Base-by-base conservation (phyloP, 768 basidiomycete species). In the Mycena galericulata region DNA sequence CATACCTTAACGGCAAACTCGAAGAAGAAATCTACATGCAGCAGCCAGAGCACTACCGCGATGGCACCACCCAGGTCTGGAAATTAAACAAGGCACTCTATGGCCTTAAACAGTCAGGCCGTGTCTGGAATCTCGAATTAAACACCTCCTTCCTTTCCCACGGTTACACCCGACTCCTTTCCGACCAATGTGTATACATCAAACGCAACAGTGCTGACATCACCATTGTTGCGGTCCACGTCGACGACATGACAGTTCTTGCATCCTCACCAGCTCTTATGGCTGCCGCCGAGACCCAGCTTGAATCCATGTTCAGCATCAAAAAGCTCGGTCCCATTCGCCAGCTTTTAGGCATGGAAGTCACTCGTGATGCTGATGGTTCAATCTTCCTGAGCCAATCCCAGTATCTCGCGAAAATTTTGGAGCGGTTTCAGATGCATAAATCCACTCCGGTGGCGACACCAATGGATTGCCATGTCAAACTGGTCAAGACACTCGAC, bases 111-210 rank as follows among this genome's bases (percentile, higher is more conserved):
- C 70, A 71, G 45, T 56, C 70, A 15, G 57, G 73, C 6, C 66
- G 74, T 24, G 68, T 72, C 8, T 82, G 81, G 79, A 74, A 79
- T 51, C 55, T 69, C 30, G 74, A 68, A 36, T 59, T 79, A 0
- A 49, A 72, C 43, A 30, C 43, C 2, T 61, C 59, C 1, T 61
- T 61, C 59, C 30, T 61, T n/a, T 61, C 59, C 46, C 46, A 15
- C 59, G 45, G 59, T 32, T 61, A 50, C 59, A 49, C 47, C 24
- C 67, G 67, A 38, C 67, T 68, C 12, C 54, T 62, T 4, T 62
- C 60, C 10, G 67, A 68, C 68, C 72, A 71, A 27, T 65, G 72
- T 40, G 69, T 74, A 9, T 74, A 65, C 36, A 53, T 71, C 27
- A 66, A 66, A 29, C 60, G 64, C 55, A 51, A 58, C 47, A 41